A percentile compares a stretch with the other conserved stretches of the same genome.
Evolutionary conservation across 345 rosid species (phyloP).

Genomic region (Cardamine occulta): DNA sequence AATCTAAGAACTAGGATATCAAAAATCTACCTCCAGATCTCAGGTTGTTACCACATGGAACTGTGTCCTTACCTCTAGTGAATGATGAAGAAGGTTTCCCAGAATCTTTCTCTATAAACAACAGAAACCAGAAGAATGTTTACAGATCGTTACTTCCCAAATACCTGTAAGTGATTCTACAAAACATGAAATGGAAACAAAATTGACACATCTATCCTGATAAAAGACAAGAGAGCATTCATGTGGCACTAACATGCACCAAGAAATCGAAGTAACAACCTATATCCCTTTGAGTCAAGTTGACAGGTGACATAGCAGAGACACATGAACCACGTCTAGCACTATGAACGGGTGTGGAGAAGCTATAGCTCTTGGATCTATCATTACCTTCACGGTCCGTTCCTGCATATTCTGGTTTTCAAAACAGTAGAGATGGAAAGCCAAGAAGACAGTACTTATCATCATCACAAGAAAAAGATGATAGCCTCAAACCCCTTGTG

Average conservation of each 20-base stretch:
- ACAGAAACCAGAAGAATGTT: background rate
- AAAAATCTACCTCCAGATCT: constrained; percentile 38
- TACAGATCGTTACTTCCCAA: background rate
- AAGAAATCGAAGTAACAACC: constrained; percentile 25
- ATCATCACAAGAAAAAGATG: background rate
- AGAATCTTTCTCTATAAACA: constrained; percentile 38
- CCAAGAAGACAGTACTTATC: constrained; percentile 11
- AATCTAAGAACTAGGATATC: constrained; percentile 2
- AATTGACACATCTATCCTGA: background rate
- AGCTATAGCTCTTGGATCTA: constrained; percentile 31
- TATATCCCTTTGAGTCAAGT: constrained; percentile 28
- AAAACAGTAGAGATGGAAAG: background rate
- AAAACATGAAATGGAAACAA: background rate
- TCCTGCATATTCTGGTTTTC: constrained; percentile 45
- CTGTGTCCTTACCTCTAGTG: constrained; percentile 34
- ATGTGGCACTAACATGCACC: constrained; percentile 20
- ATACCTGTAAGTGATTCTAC: constrained; percentile 3
- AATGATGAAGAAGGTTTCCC: constrained; percentile 39
- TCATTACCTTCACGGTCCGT: constrained; percentile 19
- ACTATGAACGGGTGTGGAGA: constrained; percentile 40
- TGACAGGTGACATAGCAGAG: constrained; percentile 19
- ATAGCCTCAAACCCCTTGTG: background rate
- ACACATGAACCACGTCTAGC: constrained; percentile 18
- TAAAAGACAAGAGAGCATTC: constrained; percentile 1
- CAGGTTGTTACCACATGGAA: constrained; percentile 27